Conservation (phyloP, 1,139 yeast genomes). For the Suhomyces taliae region DNA sequence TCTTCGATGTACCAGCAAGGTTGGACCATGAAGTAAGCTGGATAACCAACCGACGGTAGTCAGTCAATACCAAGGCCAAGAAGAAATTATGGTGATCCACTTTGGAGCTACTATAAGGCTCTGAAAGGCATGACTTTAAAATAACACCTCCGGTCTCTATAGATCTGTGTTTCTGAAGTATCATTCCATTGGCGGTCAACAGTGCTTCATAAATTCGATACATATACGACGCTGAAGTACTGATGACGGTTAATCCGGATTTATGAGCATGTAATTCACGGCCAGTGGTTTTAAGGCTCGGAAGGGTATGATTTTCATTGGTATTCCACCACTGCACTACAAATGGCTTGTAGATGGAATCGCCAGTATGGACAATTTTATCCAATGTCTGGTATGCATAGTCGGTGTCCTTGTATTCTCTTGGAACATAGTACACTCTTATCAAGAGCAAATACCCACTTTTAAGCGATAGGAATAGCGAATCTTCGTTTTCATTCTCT, state of each 20-base stretch:
- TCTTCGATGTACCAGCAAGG: conserved; percentile 22
- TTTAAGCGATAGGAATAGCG: conserved; percentile 39
- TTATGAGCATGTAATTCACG: conserved; percentile 32
- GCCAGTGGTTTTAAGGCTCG: conserved; percentile 37
- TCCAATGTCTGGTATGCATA: conserved; percentile 15
- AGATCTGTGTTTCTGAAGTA: conserved; percentile 40
- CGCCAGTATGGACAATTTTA: conserved; percentile 7
- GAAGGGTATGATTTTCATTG: conserved; percentile 18
- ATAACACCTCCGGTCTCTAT: conserved; percentile 41
- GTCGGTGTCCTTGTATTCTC: conserved; percentile 28
- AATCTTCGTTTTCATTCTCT: conserved; percentile 32
- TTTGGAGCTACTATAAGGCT: conserved; percentile 27
- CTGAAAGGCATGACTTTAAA: conserved; percentile 45
- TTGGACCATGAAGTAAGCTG: conserved; percentile 44
- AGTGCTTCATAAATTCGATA: conserved; percentile 41
- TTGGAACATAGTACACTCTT: conserved; percentile 36
- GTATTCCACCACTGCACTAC: conserved; percentile 55
- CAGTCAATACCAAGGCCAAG: conserved; percentile 37
- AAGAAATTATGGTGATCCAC: conserved; percentile 36
- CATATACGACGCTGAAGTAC: conserved; percentile 37
- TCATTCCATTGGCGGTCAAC: conserved; percentile 36
- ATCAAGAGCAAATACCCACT: conserved; percentile 45
- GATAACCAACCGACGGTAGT: conserved; percentile 36
- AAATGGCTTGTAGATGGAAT: conserved; percentile 38
- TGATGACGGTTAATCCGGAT: conserved; percentile 40